Conservation (phyloP, 495 filamentous ascomycete species). For the Tuber brumale region DNA sequence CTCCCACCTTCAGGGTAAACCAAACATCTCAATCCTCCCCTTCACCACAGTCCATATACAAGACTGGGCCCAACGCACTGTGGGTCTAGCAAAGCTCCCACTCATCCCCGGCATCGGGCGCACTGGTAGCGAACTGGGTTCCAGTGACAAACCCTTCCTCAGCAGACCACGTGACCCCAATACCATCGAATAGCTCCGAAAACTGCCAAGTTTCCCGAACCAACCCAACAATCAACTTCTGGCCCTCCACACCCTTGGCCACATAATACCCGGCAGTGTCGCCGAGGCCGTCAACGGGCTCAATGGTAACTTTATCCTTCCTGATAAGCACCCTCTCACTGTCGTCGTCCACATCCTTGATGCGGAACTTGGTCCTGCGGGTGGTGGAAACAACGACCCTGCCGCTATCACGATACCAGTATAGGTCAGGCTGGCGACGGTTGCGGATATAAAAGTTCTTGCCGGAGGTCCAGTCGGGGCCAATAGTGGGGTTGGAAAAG, state of each 20-base stretch:
- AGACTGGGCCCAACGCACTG: background rate
- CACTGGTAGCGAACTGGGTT: background rate
- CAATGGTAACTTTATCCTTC: conserved; percentile 6
- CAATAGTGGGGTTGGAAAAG: background rate
- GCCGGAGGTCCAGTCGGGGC: conserved; percentile 15
- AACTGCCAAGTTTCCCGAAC: background rate
- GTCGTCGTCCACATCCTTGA: background rate
- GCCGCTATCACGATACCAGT: conserved; percentile 10
- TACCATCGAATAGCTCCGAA: background rate
- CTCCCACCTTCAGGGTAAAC: background rate
- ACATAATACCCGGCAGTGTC: background rate
- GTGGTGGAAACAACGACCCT: background rate
- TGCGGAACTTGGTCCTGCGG: conserved; percentile 19
- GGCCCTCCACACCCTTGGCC: background rate
- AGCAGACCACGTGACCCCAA: conserved; percentile 6
- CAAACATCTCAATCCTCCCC: background rate
- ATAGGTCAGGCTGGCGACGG: conserved; percentile 12
- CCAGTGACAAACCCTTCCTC: background rate
- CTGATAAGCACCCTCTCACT: conserved; percentile 7
- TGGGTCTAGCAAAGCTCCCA: conserved; percentile 6
- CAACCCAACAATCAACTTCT: background rate
- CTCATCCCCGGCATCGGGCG: conserved; percentile 9
- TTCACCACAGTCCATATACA: background rate
- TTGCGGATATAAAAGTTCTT: conserved; percentile 27
- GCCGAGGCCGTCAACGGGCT: background rate